phyloP scores from a whole-genome alignment of 306 rosid species.

The Carpinus viminea region DNA sequence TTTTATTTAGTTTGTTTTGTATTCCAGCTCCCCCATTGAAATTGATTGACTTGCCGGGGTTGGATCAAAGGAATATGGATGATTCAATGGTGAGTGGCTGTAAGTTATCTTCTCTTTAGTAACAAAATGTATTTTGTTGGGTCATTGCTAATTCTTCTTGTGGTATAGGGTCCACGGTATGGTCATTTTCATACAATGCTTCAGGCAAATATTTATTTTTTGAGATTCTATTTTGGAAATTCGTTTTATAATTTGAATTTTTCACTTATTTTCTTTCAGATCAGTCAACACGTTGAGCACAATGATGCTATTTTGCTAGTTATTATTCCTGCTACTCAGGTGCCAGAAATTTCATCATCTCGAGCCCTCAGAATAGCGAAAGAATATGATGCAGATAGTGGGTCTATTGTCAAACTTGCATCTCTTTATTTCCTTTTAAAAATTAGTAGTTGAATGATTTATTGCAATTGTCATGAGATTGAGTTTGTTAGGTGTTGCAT shows the following conservation, averaged over 20 bases:
- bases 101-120: neutral
- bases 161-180: too few relatives aligned
- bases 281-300: conserved; percentile 87
- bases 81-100: conserved; percentile 70
- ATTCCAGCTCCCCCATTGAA: conserved; percentile 85
- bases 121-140: too few relatives aligned
- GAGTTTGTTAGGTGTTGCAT: too few relatives aligned
- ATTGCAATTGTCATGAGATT: too few relatives aligned
- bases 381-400: conserved; percentile 91
- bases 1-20: neutral
- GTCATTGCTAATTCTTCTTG: too few relatives aligned
- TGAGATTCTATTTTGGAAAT: neutral
- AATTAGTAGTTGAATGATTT: too few relatives aligned
- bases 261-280: conserved; percentile 36
- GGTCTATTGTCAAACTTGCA: conserved; percentile 5
- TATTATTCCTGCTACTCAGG: conserved; percentile 88
- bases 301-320: conserved; percentile 90
- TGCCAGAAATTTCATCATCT: conserved; percentile 82
- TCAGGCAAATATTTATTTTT: too few relatives aligned
- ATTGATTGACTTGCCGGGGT: conserved; percentile 93
- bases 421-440: too few relatives aligned
- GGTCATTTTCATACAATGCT: too few relatives aligned
- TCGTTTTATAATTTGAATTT: too few relatives aligned
- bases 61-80: conserved; percentile 90
- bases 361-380: conserved; percentile 81